Evolutionary conservation across 176 grass and related monocot species (phyloP).

Genomic region (Thinopyrum elongatum): DNA sequence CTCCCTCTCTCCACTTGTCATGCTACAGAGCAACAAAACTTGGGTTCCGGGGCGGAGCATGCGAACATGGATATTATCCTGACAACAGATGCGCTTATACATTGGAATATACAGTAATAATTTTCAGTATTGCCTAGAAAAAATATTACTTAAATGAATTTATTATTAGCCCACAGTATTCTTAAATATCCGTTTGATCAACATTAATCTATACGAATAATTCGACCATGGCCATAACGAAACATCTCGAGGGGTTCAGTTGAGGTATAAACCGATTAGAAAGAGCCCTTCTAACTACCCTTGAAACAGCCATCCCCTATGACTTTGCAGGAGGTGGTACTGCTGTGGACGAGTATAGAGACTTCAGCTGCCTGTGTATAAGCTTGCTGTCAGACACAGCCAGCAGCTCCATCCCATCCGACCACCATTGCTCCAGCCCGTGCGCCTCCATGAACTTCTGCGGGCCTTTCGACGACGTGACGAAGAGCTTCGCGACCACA

Average conservation of each 20-base stretch:
- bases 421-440: constrained; percentile 91
- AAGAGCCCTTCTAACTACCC: constrained; percentile 50
- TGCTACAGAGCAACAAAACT: not conserved
- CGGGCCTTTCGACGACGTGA: constrained; percentile 70
- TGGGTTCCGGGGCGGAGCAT: not conserved
- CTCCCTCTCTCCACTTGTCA: no score
- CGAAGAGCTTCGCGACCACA: constrained; percentile 67
- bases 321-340: constrained; percentile 30
- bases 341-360: constrained; percentile 49
- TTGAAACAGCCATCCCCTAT: constrained; percentile 18
- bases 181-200: constrained; percentile 24
- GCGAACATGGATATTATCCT: no score
- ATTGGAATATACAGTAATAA: not conserved
- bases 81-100: no score
- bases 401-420: constrained; percentile 74
- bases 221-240: not conserved
- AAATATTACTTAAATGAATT: not conserved
- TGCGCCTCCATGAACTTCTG: constrained; percentile 83
- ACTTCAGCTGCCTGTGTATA: constrained; percentile 80
- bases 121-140: not conserved
- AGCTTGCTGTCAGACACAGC: constrained; percentile 79
- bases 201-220: not conserved
- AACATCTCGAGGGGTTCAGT: constrained; percentile 17
- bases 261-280: constrained; percentile 36
- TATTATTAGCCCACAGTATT: constrained; percentile 23